Percentiles rank a stretch among this genome's conserved stretches.
Conservation (phyloP, 495 filamentous ascomycete species). For the Cetradonia linearis region DNA sequence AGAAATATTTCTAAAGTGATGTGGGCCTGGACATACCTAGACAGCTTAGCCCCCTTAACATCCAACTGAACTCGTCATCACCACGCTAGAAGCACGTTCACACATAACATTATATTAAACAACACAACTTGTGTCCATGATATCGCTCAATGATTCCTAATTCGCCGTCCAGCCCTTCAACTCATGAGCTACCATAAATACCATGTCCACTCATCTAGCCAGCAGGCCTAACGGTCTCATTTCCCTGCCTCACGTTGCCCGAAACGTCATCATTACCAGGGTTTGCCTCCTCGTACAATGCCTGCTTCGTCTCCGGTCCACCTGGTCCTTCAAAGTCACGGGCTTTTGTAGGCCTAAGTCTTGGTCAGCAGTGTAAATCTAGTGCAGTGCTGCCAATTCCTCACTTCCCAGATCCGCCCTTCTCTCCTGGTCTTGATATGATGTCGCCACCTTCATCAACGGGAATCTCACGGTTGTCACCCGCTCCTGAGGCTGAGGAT, state of each 20-base stretch:
- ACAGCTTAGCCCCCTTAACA: background rate
- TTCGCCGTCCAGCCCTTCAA: no score
- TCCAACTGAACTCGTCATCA: no score
- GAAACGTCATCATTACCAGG: slow-evolving; percentile 36
- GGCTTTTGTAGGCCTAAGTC: slow-evolving; percentile 34
- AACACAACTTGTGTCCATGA: background rate
- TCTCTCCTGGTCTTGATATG: slow-evolving; percentile 23
- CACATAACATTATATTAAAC: background rate
- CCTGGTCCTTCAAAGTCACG: slow-evolving; percentile 40
- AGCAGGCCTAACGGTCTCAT: slow-evolving; percentile 25
- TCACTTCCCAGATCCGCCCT: slow-evolving; percentile 27
- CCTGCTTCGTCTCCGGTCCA: slow-evolving; percentile 38
- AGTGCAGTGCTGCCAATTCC: slow-evolving; percentile 5
- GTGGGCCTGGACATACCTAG: background rate
- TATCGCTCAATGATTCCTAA: background rate
- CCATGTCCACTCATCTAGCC: slow-evolving; percentile 12
- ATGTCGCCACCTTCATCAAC: slow-evolving; percentile 36
- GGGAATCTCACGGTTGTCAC: slow-evolving; percentile 42
- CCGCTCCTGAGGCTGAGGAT: slow-evolving; percentile 35
- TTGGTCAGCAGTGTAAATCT: background rate
- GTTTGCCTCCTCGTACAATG: slow-evolving; percentile 28
- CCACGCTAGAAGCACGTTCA: background rate
- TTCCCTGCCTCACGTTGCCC: slow-evolving; percentile 31
- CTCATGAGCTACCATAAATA: slow-evolving; percentile 6
- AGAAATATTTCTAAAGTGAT: background rate